These are phyloP conservation scores for Candida coleopterorum DNA, from an alignment of 805 yeast species.

Conservation along the genomic window DNA sequence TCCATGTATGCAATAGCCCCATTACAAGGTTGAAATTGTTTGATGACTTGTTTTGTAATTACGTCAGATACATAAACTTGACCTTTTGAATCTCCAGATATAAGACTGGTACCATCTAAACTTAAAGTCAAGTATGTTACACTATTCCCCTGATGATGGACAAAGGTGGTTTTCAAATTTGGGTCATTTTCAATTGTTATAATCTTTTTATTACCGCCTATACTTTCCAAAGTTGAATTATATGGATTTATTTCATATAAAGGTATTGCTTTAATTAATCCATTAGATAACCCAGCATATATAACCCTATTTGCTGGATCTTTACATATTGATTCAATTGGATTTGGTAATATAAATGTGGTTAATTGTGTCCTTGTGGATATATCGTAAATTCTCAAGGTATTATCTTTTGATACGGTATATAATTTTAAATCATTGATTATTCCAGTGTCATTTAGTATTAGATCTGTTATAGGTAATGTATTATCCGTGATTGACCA, in stretches of 20 bases:
- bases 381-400: slow-evolving; percentile 68
- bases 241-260: slow-evolving; percentile 37
- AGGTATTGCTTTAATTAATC: slow-evolving; percentile 53
- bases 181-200: slow-evolving; percentile 49
- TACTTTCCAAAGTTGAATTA: slow-evolving; percentile 46
- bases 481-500: slow-evolving; percentile 59
- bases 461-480: slow-evolving; percentile 46
- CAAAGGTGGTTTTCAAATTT: slow-evolving; percentile 46
- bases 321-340: slow-evolving; percentile 52
- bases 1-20: slow-evolving; percentile 30
- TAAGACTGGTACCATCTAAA: slow-evolving; percentile 67
- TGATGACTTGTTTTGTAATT: slow-evolving; percentile 61
- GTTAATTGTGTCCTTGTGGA: slow-evolving; percentile 44
- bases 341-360: slow-evolving; percentile 64
- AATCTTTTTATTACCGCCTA: slow-evolving; percentile 55
- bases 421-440: slow-evolving; percentile 58
- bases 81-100: slow-evolving; percentile 76
- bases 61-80: slow-evolving; percentile 64
- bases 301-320: slow-evolving; percentile 79
- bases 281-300: slow-evolving; percentile 66
- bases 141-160: slow-evolving; percentile 36
- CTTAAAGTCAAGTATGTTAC: slow-evolving; percentile 58
- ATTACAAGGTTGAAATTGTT: slow-evolving; percentile 44
- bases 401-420: slow-evolving; percentile 69
- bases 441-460: slow-evolving; percentile 45